phyloP scores from a whole-genome alignment of 495 filamentous ascomycete genomes.

The Neurospora tetrasperma region DNA sequence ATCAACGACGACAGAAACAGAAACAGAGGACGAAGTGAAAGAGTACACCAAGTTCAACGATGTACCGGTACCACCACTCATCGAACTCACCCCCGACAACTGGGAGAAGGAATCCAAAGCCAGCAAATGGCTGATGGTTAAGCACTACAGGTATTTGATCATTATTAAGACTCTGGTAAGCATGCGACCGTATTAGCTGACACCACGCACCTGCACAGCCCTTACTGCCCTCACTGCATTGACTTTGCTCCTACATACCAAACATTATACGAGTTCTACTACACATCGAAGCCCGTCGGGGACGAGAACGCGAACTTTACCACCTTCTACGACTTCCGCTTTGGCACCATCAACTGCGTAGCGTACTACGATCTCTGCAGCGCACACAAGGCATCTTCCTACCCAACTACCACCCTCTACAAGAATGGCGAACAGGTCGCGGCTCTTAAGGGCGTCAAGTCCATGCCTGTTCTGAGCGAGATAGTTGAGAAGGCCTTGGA shows the following conservation, averaged over 20 bases:
- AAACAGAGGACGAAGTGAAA: constrained; percentile 24
- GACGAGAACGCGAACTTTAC: constrained; percentile 35
- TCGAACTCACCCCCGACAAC: constrained; percentile 37
- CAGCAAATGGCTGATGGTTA: constrained; percentile 37
- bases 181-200: background rate
- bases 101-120: constrained; percentile 30
- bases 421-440: constrained; percentile 66
- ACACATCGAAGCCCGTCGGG: constrained; percentile 64
- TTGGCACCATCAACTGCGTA: constrained; percentile 74
- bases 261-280: constrained; percentile 93
- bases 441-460: constrained; percentile 47
- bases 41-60: constrained; percentile 67
- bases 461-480: constrained; percentile 48
- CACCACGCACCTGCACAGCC: constrained; percentile 24
- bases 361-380: constrained; percentile 66
- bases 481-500: constrained; percentile 75
- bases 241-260: constrained; percentile 77
- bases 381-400: constrained; percentile 52
- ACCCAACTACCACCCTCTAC: constrained; percentile 69
- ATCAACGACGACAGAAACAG: constrained; percentile 18
- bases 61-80: constrained; percentile 63
- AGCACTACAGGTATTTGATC: constrained; percentile 36
- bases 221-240: constrained; percentile 69
- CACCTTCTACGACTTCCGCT: constrained; percentile 84
- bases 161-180: background rate